A percentile compares a stretch with the other conserved stretches of the same genome.
These are phyloP conservation scores for Panaeolus cyanescens DNA, from an alignment of 768 basidiomycete species.

Conservation along the genomic window DNA sequence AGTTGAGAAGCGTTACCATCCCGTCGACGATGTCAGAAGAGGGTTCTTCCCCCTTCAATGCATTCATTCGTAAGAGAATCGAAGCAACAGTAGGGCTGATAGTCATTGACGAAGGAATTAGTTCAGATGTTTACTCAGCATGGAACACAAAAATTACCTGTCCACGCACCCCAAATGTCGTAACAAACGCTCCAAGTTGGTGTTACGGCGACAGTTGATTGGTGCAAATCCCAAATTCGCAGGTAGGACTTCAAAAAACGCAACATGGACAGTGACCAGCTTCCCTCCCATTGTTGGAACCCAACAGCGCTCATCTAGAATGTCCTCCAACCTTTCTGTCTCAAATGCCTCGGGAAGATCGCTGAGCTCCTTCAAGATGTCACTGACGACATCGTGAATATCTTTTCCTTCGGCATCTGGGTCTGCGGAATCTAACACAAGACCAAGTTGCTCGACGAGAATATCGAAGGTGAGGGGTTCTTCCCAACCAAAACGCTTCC, in stretches of 20 bases:
- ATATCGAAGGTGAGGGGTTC: constrained; percentile 29
- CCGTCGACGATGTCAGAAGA: constrained; percentile 17
- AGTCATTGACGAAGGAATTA: neutral
- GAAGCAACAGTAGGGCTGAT: constrained; percentile 31
- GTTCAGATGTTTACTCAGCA: neutral
- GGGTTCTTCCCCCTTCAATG: constrained; percentile 11
- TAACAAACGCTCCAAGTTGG: constrained; percentile 23
- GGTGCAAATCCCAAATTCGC: constrained; percentile 28
- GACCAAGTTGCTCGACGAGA: constrained; percentile 34
- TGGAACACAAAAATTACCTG: constrained; percentile 23
- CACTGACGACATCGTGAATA: constrained; percentile 16
- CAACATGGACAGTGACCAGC: constrained; percentile 20
- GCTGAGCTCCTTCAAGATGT: constrained; percentile 33
- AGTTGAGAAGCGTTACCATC: constrained; percentile 30
- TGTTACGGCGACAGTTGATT: constrained; percentile 19
- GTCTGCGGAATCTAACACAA: constrained; percentile 15
- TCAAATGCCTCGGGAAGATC: constrained; percentile 9
- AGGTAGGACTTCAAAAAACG: constrained; percentile 19
- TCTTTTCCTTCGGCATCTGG: neutral
- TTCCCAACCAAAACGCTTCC: constrained; percentile 40
- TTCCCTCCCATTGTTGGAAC: constrained; percentile 29
- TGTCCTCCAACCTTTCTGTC: constrained; percentile 16
- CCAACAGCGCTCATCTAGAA: constrained; percentile 24
- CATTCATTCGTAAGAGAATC: constrained; percentile 26
- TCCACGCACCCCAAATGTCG: constrained; percentile 39